These are phyloP conservation scores for Penicillium canariense DNA, from an alignment of 495 filamentous ascomycete genomes.

Conservation along the genomic window DNA sequence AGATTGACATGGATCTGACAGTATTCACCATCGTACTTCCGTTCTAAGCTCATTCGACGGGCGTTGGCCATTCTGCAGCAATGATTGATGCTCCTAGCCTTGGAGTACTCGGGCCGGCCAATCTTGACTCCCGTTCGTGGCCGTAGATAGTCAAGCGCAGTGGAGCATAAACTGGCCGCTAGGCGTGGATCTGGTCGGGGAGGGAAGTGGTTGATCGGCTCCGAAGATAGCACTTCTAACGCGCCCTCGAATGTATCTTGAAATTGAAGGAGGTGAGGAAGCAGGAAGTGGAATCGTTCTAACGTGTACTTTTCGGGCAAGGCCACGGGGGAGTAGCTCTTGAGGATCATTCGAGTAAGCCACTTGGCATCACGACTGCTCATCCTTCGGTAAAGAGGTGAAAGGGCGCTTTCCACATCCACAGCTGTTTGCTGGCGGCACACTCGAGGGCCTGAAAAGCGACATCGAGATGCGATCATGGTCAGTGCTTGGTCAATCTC, in stretches of 20 bases:
- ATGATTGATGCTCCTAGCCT: conserved; percentile 75
- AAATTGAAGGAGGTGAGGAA: conserved; percentile 64
- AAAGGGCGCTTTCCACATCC: conserved; percentile 48
- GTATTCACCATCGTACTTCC: conserved; percentile 87
- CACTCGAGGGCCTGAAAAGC: conserved; percentile 66
- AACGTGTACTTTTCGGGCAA: conserved; percentile 47
- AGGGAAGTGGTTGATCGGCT: conserved; percentile 41
- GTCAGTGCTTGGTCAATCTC: conserved; percentile 69
- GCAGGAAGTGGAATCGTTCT: conserved; percentile 52
- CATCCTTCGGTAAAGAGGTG: conserved; percentile 56
- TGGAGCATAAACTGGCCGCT: conserved; percentile 30
- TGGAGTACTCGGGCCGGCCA: conserved; percentile 67
- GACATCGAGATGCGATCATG: conserved; percentile 60
- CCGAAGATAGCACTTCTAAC: conserved; percentile 41
- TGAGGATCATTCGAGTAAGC: conserved; percentile 80
- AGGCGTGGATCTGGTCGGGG: conserved; percentile 35
- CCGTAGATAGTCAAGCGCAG: conserved; percentile 51
- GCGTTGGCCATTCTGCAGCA: conserved; percentile 61
- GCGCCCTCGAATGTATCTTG: conserved; percentile 60
- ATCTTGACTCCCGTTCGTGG: conserved; percentile 72
- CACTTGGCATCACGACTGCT: conserved; percentile 79
- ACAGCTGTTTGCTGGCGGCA: conserved; percentile 44
- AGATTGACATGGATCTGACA: conserved; percentile 84
- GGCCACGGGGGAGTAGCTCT: conserved; percentile 64
- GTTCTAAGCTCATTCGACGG: conserved; percentile 67